Evolutionary conservation across 2,329 filamentous ascomycete genomes (phyloP), one percentile per base, ranked within the genome.

Genomic region (Dactylellina cionopaga): DNA sequence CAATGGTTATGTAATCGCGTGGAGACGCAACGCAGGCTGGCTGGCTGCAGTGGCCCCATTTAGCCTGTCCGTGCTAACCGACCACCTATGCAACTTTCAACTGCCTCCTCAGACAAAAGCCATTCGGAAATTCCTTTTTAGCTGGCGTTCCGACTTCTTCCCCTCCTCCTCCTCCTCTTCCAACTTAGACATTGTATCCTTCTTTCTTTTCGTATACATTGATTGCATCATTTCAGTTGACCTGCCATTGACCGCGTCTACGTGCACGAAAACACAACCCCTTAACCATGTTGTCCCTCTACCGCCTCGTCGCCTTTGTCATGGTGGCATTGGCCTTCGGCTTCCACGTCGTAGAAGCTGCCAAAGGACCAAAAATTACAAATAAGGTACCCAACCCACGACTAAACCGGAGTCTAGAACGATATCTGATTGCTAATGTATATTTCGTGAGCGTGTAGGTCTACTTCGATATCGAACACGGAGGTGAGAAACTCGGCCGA

Each of bases 301-400:
- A 90, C 82, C 85, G 89, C 78, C 81, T 92, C 76, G 80, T 92
- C 79, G 84, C 90, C 78, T 85, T 92, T 80, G 85, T 96, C 79
- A 87, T 96, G 79, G 81, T 96, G 78, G 89, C 91, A 78, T 84
- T 93, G 78, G 85, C 86, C 77, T 84, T 94, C 80, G 83, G 92
- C 76, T 87, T 92, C 83, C 88, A 96, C 80, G 85, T 90, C 76
- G 88, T 87, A 71, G 88, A 90, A 77, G 90, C 91, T 60, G 84
- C 84, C 76, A 92, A 94, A 84, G 94, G 95, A 47, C 94, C 92
- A 75, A 96, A 95, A 88, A 94, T 97, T 84, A 97, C 93, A 78
- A 85, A 91, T 85, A 96, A 96, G 88, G 92, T 86, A 80, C 69
- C 77, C 33, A 37, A 27, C 44, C 22, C n/a, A 0, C 5, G n/a